phyloP scores from a whole-genome alignment of 2,329 filamentous ascomycete species.

The Raffaelea albimanens region DNA sequence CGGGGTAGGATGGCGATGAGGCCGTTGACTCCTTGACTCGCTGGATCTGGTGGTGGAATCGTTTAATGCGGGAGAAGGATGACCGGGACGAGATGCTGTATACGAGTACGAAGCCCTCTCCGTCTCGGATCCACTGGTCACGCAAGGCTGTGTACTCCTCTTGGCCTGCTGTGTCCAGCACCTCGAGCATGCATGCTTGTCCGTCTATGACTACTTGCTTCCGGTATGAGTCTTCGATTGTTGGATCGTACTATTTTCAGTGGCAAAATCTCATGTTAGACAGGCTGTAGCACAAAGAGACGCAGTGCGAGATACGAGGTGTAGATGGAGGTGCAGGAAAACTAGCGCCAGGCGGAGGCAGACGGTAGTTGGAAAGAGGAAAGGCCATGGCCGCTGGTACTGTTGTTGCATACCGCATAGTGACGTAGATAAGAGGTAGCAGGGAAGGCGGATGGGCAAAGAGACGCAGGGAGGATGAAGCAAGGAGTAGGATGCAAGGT shows the following conservation, averaged over 20 bases:
- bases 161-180: conserved; percentile 93
- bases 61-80: conserved; percentile 88
- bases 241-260: conserved; percentile 62
- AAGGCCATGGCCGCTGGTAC: not conserved
- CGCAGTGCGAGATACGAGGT: not conserved
- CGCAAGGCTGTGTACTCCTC: conserved; percentile 96
- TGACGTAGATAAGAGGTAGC: not conserved
- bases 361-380: not conserved
- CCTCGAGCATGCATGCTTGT: conserved; percentile 94
- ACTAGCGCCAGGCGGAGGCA: too few species aligned
- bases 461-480: not conserved
- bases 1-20: conserved; percentile 66
- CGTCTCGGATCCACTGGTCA: conserved; percentile 97
- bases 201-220: conserved; percentile 90
- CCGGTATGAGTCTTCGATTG: conserved; percentile 79
- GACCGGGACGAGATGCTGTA: conserved; percentile 98
- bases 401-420: not conserved
- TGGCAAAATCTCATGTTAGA: not conserved
- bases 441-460: not conserved
- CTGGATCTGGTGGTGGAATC: conserved; percentile 95
- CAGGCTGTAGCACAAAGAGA: not conserved
- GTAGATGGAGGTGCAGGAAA: too few species aligned
- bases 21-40: conserved; percentile 87
- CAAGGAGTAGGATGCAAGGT: not conserved
- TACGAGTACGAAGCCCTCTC: conserved; percentile 93